phyloP scores from a whole-genome alignment of 257 asterid species.

The Rauvolfia tetraphylla region DNA sequence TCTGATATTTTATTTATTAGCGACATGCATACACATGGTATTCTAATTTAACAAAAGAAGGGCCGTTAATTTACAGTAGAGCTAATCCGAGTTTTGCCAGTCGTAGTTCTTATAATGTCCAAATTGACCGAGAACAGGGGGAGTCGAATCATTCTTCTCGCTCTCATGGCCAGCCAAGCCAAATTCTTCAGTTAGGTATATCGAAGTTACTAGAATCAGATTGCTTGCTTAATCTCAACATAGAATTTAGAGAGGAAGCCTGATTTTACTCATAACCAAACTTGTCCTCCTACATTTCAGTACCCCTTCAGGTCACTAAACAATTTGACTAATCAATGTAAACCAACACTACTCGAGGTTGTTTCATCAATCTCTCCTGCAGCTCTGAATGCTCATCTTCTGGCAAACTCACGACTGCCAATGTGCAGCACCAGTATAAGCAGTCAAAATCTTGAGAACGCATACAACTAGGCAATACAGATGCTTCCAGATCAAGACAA shows the following conservation, averaged over 20 bases:
- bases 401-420: conserved; percentile 13
- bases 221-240: background rate
- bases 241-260: background rate
- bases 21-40: no score
- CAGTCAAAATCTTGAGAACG: conserved; percentile 24
- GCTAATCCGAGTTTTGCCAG: no score
- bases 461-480: conserved; percentile 18
- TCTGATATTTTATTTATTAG: no score
- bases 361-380: background rate
- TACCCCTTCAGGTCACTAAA: background rate
- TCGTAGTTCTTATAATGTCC: no score
- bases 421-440: conserved; percentile 10
- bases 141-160: no score
- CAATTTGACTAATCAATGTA: background rate
- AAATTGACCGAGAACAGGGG: no score
- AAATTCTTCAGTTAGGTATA: no score
- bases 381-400: background rate
- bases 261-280: background rate
- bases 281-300: background rate
- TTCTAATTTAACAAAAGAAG: no score
- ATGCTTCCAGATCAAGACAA: conserved; percentile 36
- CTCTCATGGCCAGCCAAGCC: no score
- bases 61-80: no score
- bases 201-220: background rate
- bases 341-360: background rate